These are phyloP conservation scores for Silybum marianum DNA, from an alignment of 129 eudicot genomes.

Conservation along the genomic window DNA sequence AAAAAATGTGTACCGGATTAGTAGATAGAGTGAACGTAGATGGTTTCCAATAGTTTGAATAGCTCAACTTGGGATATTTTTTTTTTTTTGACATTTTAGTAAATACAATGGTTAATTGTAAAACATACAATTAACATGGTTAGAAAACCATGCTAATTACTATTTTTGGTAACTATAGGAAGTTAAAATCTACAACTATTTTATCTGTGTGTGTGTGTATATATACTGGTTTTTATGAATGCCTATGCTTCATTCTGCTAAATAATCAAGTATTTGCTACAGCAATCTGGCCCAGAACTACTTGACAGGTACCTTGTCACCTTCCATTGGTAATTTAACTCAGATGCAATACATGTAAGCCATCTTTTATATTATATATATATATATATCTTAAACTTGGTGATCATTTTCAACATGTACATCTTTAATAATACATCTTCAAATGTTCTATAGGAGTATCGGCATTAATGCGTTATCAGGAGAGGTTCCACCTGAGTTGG, in stretches of 20 bases:
- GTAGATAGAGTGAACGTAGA: too few relatives aligned
- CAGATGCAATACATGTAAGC: slow-evolving; percentile 79
- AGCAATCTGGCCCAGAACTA: slow-evolving; percentile 61
- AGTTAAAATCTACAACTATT: background rate
- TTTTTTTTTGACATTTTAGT: too few relatives aligned
- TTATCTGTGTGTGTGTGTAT: background rate
- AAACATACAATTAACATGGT: background rate
- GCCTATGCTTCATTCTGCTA: slow-evolving; percentile 30
- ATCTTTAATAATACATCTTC: background rate
- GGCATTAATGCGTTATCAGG: slow-evolving; percentile 83
- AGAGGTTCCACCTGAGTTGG: slow-evolving; percentile 64
- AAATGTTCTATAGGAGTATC: slow-evolving; percentile 39
- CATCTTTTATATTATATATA: background rate
- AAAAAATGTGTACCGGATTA: too few relatives aligned
- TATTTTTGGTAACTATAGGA: background rate
- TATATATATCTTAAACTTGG: background rate
- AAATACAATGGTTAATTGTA: too few relatives aligned
- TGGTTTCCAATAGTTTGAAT: too few relatives aligned
- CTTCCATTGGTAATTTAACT: slow-evolving; percentile 64
- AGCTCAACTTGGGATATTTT: too few relatives aligned
- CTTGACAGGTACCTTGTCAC: slow-evolving; percentile 70
- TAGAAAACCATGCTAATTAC: background rate
- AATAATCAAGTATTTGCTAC: slow-evolving; percentile 10
- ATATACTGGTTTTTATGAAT: background rate
- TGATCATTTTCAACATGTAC: background rate